Percentiles rank a stretch among this genome's conserved stretches.
Conservation (phyloP, 2,329 filamentous ascomycete species). For the Talaromyces rugulosus region DNA sequence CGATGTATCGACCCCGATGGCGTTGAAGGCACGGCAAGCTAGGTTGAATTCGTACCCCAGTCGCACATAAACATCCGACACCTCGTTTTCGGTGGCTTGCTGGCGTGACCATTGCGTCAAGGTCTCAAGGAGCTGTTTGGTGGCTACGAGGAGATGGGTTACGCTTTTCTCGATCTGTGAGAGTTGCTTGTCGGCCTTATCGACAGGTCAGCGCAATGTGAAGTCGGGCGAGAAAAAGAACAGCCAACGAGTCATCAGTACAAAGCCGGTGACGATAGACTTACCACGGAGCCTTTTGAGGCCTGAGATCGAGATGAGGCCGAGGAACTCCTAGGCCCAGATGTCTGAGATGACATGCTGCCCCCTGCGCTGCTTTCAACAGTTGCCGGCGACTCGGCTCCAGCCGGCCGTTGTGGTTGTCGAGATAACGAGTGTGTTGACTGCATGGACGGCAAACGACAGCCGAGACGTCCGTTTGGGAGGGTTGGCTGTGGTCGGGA, state of each 20-base stretch:
- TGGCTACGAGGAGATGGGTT: slow-evolving; percentile 93
- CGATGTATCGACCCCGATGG: slow-evolving; percentile 91
- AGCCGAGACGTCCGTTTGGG: slow-evolving; percentile 4
- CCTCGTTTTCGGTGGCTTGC: slow-evolving; percentile 85
- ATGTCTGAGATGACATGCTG: slow-evolving; percentile 50
- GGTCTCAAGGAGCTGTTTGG: slow-evolving; percentile 95
- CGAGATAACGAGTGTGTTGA: slow-evolving; percentile 23
- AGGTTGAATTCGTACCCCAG: slow-evolving; percentile 99
- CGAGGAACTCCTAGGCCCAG: slow-evolving; percentile 61
- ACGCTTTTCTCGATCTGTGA: slow-evolving; percentile 99
- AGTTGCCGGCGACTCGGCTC: slow-evolving; percentile 47
- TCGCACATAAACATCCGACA: slow-evolving; percentile 96
- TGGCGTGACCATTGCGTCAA: slow-evolving; percentile 96
- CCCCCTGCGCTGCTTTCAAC: slow-evolving; percentile 46
- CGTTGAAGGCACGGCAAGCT: slow-evolving; percentile 91
- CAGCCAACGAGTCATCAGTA: neutral
- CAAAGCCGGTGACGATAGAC: slow-evolving; percentile 27
- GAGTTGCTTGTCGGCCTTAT: slow-evolving; percentile 66
- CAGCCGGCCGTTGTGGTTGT: slow-evolving; percentile 59
- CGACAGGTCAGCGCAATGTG: slow-evolving; percentile 4
- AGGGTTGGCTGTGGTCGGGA: neutral
- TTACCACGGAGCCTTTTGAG: slow-evolving; percentile 56
- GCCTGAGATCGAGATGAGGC: slow-evolving; percentile 60
- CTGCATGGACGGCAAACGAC: slow-evolving; percentile 15
- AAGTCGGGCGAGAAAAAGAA: neutral